These are phyloP conservation scores for Linanthus parryae DNA, from an alignment of 148 eudicot genomes.

Conservation along the genomic window DNA sequence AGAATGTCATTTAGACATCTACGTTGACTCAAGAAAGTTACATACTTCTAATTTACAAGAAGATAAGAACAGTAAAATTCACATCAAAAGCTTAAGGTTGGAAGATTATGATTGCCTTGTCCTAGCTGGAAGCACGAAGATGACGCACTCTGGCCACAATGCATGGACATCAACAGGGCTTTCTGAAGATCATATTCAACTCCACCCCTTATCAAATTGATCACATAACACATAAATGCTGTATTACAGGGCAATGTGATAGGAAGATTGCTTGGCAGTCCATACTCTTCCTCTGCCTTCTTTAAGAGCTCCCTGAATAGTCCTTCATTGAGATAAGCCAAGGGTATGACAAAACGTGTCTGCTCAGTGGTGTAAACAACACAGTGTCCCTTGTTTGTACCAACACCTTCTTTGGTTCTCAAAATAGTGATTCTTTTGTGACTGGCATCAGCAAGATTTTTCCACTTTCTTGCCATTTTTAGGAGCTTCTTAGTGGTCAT, in stretches of 20 bases:
- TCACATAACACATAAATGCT: constrained; percentile 20
- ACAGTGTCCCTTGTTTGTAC: constrained; percentile 33
- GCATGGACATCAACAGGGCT: constrained; percentile 21
- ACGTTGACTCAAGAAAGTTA: too few species aligned
- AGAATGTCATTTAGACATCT: too few species aligned
- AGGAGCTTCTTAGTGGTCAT: constrained; percentile 36
- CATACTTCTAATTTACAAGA: too few species aligned
- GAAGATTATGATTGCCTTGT: constrained; percentile 36
- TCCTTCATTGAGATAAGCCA: constrained; percentile 20
- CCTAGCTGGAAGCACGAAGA: background rate
- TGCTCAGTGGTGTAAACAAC: constrained; percentile 25
- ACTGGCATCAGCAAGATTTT: constrained; percentile 17
- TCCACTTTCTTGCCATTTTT: constrained; percentile 36
- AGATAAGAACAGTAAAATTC: too few species aligned
- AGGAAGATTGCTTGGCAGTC: constrained; percentile 28
- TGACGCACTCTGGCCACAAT: background rate
- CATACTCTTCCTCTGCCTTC: constrained; percentile 44
- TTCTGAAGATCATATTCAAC: constrained; percentile 15
- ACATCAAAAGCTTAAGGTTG: too few species aligned
- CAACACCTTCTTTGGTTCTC: too few species aligned
- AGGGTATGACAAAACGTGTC: constrained; percentile 25
- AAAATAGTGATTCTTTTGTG: constrained; percentile 27
- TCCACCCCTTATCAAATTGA: constrained; percentile 23
- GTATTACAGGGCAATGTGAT: constrained; percentile 40
- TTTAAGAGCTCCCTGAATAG: constrained; percentile 27